phyloP scores from a whole-genome alignment of 225 moss, liverwort and hornwort genomes.

The Asterella californica region DNA sequence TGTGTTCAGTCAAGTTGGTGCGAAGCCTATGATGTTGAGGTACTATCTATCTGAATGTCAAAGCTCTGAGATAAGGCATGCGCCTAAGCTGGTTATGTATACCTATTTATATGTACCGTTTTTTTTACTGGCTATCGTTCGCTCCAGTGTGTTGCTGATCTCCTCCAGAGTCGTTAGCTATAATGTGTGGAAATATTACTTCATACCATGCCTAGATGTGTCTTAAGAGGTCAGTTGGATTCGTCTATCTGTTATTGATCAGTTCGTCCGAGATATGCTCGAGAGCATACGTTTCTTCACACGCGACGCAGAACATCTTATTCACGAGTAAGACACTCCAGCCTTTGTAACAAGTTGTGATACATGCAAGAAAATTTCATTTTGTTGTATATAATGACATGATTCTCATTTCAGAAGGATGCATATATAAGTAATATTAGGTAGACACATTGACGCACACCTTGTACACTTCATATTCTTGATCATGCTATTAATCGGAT shows the following conservation, averaged over 20 bases:
- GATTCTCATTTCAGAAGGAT: neutral
- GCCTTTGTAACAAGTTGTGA: neutral
- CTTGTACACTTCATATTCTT: neutral
- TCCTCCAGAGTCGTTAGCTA: neutral
- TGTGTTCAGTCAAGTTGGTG: slow-evolving; percentile 59
- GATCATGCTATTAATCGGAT: neutral
- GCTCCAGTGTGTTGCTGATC: neutral
- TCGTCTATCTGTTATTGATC: neutral
- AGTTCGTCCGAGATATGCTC: slow-evolving; percentile 43
- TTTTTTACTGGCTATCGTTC: neutral
- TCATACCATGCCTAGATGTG: neutral
- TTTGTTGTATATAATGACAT: too few species aligned
- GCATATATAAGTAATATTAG: neutral
- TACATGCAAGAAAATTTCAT: neutral
- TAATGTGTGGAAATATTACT: neutral
- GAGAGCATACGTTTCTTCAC: slow-evolving; percentile 38
- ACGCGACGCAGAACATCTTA: slow-evolving; percentile 27
- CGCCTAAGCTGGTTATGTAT: neutral
- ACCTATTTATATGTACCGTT: neutral
- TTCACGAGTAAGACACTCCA: slow-evolving; percentile 34
- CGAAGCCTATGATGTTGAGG: slow-evolving; percentile 55
- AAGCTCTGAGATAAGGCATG: neutral
- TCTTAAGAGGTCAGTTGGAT: neutral
- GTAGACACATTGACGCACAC: neutral
- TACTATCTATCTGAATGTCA: slow-evolving; percentile 8